Base-by-base conservation (phyloP, 371 early-diverging fungal genomes). In the Rhizopus arrhizus region DNA sequence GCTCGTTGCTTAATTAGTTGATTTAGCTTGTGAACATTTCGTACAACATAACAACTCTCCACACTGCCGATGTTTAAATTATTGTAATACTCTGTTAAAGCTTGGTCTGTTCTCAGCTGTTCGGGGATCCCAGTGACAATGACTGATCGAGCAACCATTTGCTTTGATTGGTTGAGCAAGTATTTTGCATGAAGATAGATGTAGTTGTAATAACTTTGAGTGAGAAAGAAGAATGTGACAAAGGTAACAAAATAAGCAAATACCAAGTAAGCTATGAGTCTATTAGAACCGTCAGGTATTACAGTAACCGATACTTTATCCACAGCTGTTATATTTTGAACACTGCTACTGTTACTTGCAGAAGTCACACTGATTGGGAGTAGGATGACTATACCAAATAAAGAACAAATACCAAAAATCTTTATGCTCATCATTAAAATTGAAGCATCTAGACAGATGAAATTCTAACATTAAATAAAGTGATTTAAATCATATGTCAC, bases 101-200 rank as follows among this genome's bases (percentile, higher is more conserved):
- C 64, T 28, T 70, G 60, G 56, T 85, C 84, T 6, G 71, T 65
- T 33, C 79, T 78, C 7, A 84, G 58, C 0, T 64, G 41, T 0
- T 62, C 34, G 8, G 87, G 87, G n/a, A 87, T 64, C 0, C 81
- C 83, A 0, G 83, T 80, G 3, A 87, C 83, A 64, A 85, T 75
- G n/a, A 87, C 76, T 5, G 83, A 75, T 11, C 85, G 76, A 31
- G 77, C 65, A 8, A 72, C 61, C 40, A 84, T 51, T 0, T 76
- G 62, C 8, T 74, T 68, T 3, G 77, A 69, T 15, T 70, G 74
- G 5, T 68, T 69, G 12, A 85, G 36, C 28, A 84, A 55, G 46
- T 77, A 85, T 13, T 62, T 64, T 50, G 84, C 73, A 2, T 84
- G 78, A 28, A 84, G 57, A 12, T 56, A 53, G 33, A 84, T 59